These are phyloP conservation scores for Yarrowia sp. DNA, from an alignment of 805 yeast genomes.

Conservation along the genomic window DNA sequence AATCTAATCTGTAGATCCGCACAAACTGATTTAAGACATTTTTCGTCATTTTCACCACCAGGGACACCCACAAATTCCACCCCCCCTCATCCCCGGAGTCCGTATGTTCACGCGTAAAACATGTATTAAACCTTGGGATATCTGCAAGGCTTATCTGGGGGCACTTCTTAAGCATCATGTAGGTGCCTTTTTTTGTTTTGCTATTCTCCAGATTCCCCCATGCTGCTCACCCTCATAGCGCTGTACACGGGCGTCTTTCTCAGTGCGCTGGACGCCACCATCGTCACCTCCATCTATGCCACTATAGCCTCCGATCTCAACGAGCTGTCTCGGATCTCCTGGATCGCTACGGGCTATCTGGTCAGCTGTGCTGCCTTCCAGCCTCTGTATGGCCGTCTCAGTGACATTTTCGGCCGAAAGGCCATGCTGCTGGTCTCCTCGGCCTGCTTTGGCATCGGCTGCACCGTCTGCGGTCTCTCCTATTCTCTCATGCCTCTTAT, in stretches of 20 bases:
- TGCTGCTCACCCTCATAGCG: slow-evolving; percentile 43
- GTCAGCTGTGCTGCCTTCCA: slow-evolving; percentile 76
- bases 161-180: too few relatives aligned
- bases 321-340: slow-evolving; percentile 59
- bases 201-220: background rate
- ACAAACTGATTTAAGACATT: too few relatives aligned
- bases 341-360: slow-evolving; percentile 78
- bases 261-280: slow-evolving; percentile 65
- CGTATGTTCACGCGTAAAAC: background rate
- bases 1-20: too few relatives aligned
- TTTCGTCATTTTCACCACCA: too few relatives aligned
- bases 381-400: slow-evolving; percentile 72
- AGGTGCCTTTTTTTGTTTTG: too few relatives aligned
- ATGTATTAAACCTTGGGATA: slow-evolving; percentile 4
- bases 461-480: slow-evolving; percentile 61
- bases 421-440: slow-evolving; percentile 54
- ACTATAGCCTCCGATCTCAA: slow-evolving; percentile 66
- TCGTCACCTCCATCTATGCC: slow-evolving; percentile 64
- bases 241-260: slow-evolving; percentile 53
- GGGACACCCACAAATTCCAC: too few relatives aligned
- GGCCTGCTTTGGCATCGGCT: slow-evolving; percentile 56
- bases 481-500: slow-evolving; percentile 63
- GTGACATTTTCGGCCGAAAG: slow-evolving; percentile 61
- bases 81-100: background rate
- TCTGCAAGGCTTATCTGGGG: slow-evolving; percentile 7